Evolutionary conservation across 2,329 filamentous ascomycete species (phyloP), one percentile per base, ranked within the genome.

Genomic region (Aureobasidium sp.): DNA sequence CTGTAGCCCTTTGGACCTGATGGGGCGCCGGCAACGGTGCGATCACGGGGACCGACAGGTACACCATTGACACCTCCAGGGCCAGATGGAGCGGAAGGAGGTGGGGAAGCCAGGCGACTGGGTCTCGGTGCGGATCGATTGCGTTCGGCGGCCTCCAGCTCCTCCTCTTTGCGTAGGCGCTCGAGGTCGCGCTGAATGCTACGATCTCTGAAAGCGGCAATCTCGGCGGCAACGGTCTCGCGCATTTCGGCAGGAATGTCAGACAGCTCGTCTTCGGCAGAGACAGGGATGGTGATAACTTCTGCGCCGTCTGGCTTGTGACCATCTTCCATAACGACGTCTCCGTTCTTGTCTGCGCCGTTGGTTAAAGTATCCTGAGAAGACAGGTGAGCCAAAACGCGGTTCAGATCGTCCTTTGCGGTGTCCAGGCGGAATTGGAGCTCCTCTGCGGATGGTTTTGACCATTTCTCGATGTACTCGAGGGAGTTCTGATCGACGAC

Each of bases 221-320:
- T 99, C 73, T 99, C 95, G 62, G 88, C 88, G 0, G 94, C 90
- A 16, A 99, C 94, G 0, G 91, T 92, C 72, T 96, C 94, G 29
- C 94, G 87, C 91, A 96, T 95, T 72, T 97, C 94, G 0, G 90
- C 88, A 0, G 94, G 94, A 52, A 99, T 97, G 69, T 99, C 94
- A 25, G 92, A 88, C 48, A 99, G 80, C 70, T 99, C 94, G 70
- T 99, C 95, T 65, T 99, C 94, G 16, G 68, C 84, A 1, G 87
- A 86, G 36, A 96, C 81, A 4, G 91, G 88, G 63, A 97, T 96
- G 62, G 92, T 96, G 66, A 96, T 87, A 42, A 97, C 87, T 73
- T 96, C 91, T 6, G 90, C 86, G 85, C 84, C 44, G 76, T 75
- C 37, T 86, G 85, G 42, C 84, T 85, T 53, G 61, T 59, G 0